A percentile compares a stretch with the other conserved stretches of the same genome.
These are phyloP conservation scores for Rhodocollybia butyracea DNA, from an alignment of 768 basidiomycete genomes.

Conservation along the genomic window DNA sequence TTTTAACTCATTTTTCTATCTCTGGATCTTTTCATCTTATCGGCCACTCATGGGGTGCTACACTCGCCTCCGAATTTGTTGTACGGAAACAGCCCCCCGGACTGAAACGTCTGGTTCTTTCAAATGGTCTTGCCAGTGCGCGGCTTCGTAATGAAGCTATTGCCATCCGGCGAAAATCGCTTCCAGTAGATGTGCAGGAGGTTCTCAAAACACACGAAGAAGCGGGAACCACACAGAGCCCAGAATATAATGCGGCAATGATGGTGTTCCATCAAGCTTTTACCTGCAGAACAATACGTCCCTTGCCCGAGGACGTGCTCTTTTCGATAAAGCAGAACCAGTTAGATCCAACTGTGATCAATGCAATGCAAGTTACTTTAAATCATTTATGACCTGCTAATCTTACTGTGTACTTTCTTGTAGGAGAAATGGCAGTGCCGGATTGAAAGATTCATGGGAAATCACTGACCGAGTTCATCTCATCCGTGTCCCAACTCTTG, in stretches of 20 bases:
- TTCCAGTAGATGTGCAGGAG: slow-evolving; percentile 18
- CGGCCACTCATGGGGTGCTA: slow-evolving; percentile 61
- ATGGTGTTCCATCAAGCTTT: too few relatives aligned
- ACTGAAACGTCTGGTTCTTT: slow-evolving; percentile 30
- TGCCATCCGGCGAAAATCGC: slow-evolving; percentile 13
- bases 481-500: slow-evolving; percentile 34
- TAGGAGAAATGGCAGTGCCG: slow-evolving; percentile 15
- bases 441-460: slow-evolving; percentile 43
- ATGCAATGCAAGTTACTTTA: neutral
- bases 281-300: too few relatives aligned
- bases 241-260: too few relatives aligned
- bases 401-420: slow-evolving; percentile 13
- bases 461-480: slow-evolving; percentile 40
- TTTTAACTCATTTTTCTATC: slow-evolving; percentile 41
- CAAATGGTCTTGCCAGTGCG: slow-evolving; percentile 27
- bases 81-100: slow-evolving; percentile 35
- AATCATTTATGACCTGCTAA: neutral
- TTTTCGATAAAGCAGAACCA: too few relatives aligned
- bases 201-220: slow-evolving; percentile 33
- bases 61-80: slow-evolving; percentile 41
- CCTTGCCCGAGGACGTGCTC: too few relatives aligned
- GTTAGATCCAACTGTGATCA: slow-evolving; percentile 24
- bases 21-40: slow-evolving; percentile 37
- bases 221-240: too few relatives aligned
- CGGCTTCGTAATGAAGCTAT: slow-evolving; percentile 22